Conservation (phyloP, 139 green algal species). For the Tetradesmus lagerheimii region DNA sequence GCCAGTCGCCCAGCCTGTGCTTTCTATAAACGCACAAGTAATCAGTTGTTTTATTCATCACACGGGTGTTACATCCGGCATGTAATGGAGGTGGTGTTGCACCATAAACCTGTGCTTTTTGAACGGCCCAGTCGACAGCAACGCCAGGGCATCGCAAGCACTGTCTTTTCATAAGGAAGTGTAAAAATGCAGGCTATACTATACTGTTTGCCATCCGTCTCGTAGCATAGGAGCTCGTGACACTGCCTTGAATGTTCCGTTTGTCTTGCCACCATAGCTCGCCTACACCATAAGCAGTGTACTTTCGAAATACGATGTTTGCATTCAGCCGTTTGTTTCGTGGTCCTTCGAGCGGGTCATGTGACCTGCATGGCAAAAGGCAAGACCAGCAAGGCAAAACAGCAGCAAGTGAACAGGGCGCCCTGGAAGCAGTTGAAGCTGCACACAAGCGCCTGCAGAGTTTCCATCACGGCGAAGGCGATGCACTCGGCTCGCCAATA, state of each 20-base stretch:
- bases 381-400: background rate
- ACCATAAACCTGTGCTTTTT: too few relatives aligned
- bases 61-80: too few relatives aligned
- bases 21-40: too few relatives aligned
- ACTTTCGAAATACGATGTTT: background rate
- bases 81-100: too few relatives aligned
- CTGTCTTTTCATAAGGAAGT: too few relatives aligned
- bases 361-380: background rate
- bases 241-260: background rate
- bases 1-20: too few relatives aligned
- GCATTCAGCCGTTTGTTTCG: background rate
- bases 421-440: background rate
- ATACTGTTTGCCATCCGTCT: too few relatives aligned
- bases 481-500: background rate
- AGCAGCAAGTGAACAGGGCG: background rate
- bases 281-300: too few relatives aligned
- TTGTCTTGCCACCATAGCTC: background rate
- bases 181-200: too few relatives aligned
- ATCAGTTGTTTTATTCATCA: too few relatives aligned
- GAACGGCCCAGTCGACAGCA: too few relatives aligned
- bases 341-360: background rate
- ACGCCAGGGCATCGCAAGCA: too few relatives aligned
- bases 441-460: background rate
- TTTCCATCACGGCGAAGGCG: background rate
- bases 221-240: background rate